Base-by-base conservation (phyloP, 768 basidiomycete species). In the Rickenella mellea region DNA sequence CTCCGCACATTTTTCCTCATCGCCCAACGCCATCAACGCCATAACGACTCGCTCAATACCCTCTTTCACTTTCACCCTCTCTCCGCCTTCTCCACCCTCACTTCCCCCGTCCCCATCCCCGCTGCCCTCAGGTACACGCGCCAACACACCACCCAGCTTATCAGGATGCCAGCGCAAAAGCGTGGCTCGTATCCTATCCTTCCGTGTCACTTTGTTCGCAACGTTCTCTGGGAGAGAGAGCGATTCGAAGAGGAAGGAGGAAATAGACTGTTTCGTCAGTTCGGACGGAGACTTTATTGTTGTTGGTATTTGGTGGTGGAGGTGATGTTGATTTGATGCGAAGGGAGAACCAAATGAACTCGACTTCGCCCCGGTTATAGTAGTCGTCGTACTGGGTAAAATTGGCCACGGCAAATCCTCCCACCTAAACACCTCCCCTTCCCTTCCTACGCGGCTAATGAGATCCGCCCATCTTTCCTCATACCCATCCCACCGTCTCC, bases 401-500 rank as follows among this genome's bases (percentile, higher is more conserved):
- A 76, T 60, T 0, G 82, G 83, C 82, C 83, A 84, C 0, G 82
- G 80, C 32, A 84, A 68, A 45, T 76, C 73, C 4, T 41, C 49
- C n/a, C n/a, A n/a, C n/a, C n/a, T n/a, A 49, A 82, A 84, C 14
- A 52, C 41, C 15, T 73, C 6, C 25, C 47, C 43, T 27, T 51
- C 44, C 14, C 48, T 47, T 43, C 58, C 58, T 17, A 58, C 51
- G 33, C 58, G 49, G n/a, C n/a, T n/a, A n/a, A n/a, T n/a, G 11
- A 77, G 55, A 10, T 50, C 50, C 24, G 53, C 56, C 81, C 83
- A 83, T 7, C 64, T 59, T 14, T 48, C 37, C 44, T 80, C 77
- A 48, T 82, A 79, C 6, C 43, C 51, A n/a, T 69, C 61, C 76
- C 82, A 80, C 28, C 64, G 59, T 15, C 57, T 56, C 40, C 53